Base-by-base conservation (phyloP, 352 stramenopile species). In the Phytophthora nicotianae region DNA sequence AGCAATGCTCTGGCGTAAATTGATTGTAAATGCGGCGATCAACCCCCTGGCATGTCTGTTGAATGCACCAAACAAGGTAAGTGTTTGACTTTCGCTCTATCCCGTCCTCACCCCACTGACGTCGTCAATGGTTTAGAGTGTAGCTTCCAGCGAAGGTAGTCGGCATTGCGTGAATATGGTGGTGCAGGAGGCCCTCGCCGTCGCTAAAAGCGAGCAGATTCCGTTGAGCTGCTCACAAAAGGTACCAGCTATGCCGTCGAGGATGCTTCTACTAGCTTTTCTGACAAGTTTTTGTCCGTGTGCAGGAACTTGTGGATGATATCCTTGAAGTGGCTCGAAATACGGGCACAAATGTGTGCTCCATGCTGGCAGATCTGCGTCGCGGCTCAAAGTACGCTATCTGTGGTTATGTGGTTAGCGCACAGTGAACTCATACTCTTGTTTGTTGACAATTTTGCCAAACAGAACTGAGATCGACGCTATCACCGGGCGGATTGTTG, bases 11-110 rank as follows among this genome's bases (percentile, higher is more conserved):
- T 94, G 85, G 85, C 71, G 74, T 16, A 94, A 94, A 45, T 65
- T 92, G 29, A 86, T 94, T 63, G 79, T 94, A 33, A 94, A 94
- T 54, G 85, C 85, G 2, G 81, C 70, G 2, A 91, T 94, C 60
- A 94, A 94, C 47, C 83, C 85, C 4, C 66, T 94, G 16, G 80
- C 79, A 8, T 83, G 79, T 8, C 47, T 94, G 14, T 37, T 92
- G 4, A 69, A 94, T 50, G 62, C 70, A 10, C 46, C 74, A 2
- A 94, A 94, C 59, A 46, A 65, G 24, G 81, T 84, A 61, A 46
- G 52, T 24, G 27, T 10, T 10, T 19, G 41, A n/a, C 3, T 50
- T n/a, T 40, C 35, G 20, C 48, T n/a, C n/a, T n/a, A 13, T 14
- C 0, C 13, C 29, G 29, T 13, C 16, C 35, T 19, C 26, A 38